Base-by-base conservation (phyloP, 306 rosid species). In the Dalbergia cochinchinensis region DNA sequence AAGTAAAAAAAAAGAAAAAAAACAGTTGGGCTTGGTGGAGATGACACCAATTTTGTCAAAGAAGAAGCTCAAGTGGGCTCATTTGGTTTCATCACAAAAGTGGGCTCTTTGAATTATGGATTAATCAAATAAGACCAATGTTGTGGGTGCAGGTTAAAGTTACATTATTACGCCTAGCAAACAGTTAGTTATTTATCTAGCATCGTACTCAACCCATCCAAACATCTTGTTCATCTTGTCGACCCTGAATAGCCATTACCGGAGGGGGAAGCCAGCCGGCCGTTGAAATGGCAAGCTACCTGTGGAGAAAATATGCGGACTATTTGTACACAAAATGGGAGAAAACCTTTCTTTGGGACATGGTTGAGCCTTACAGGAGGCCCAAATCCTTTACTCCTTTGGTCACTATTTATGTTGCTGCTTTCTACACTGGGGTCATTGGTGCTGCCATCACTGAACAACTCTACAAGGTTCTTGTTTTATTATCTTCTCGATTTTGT, bases 371-470 rank as follows among this genome's bases (percentile, higher is more conserved):
- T 3, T 96, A 90, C 68, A 69, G 87, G 61, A 82, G 92, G 50
- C 97, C 98, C 55, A 93, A 96, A 77, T 91, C 99, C 8, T 96
- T 91, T 78, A 88, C 90, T 8, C 99, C 98, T 7, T 69, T 96
- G 57, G 96, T 91, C 16, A 82, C 93, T 3, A 88, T 88, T 63
- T 93, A 93, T 66, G 59, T 87, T 4, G 88, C 93, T 50, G 99
- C 92, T 72, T 95, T 95, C 80, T 91, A 95, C 85, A 71, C 99
- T 5, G 97, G 98, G 1, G 96, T 95, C 73, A 16, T 96, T 48
- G 94, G 87, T 57, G 88, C 99, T 81, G 98, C 99, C 69, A 88
- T 93, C 83, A 84, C 93, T 5, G 98, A 93, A 86, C 97, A 96
- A 78, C 98, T 88, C 50, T 86, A 96, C 92, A 96, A 96, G 99